phyloP scores from a whole-genome alignment of 805 yeast species.

The Nakazawaea anatomiae region DNA sequence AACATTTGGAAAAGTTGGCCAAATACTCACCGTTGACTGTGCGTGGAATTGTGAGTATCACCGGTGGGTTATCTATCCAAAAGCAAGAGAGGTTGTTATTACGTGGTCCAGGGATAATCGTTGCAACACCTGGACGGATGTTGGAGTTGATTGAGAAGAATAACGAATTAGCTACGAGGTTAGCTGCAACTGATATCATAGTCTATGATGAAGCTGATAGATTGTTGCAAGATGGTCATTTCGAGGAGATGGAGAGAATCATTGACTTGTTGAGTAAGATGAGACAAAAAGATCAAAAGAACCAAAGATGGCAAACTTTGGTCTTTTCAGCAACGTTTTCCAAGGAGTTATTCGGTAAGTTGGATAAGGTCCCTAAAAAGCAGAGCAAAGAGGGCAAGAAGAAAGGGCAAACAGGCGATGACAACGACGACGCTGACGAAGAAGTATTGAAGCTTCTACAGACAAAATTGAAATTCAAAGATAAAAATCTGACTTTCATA shows the following conservation, averaged over 20 bases:
- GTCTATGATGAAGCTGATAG: conserved; percentile 97
- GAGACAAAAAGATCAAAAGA: conserved; percentile 34
- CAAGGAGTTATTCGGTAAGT: conserved; percentile 70
- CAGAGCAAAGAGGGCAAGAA: conserved; percentile 22
- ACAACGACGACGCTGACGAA: conserved; percentile 37
- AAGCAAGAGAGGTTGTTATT: conserved; percentile 80
- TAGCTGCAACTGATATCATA: conserved; percentile 41
- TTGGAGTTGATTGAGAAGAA: conserved; percentile 71
- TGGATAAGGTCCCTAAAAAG: conserved; percentile 33
- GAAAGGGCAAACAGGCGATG: conserved; percentile 29
- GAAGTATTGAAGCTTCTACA: conserved; percentile 63
- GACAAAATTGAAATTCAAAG: conserved; percentile 65
- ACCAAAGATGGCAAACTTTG: conserved; percentile 67
- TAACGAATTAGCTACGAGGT: conserved; percentile 33
- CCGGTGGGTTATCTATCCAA: conserved; percentile 94
- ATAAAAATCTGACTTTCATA: conserved; percentile 58
- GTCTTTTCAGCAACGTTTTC: conserved; percentile 96
- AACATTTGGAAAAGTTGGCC: conserved; percentile 60
- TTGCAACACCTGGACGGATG: conserved; percentile 95
- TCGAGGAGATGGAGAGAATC: conserved; percentile 83
- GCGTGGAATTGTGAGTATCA: conserved; percentile 64
- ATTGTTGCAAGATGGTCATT: conserved; percentile 91
- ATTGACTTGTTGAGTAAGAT: conserved; percentile 54
- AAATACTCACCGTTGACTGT: conserved; percentile 45
- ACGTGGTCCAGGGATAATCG: conserved; percentile 72